A percentile compares a stretch with the other conserved stretches of the same genome.
These are phyloP conservation scores for Leccinum fibrillosum DNA, from an alignment of 768 basidiomycete species.

Conservation along the genomic window DNA sequence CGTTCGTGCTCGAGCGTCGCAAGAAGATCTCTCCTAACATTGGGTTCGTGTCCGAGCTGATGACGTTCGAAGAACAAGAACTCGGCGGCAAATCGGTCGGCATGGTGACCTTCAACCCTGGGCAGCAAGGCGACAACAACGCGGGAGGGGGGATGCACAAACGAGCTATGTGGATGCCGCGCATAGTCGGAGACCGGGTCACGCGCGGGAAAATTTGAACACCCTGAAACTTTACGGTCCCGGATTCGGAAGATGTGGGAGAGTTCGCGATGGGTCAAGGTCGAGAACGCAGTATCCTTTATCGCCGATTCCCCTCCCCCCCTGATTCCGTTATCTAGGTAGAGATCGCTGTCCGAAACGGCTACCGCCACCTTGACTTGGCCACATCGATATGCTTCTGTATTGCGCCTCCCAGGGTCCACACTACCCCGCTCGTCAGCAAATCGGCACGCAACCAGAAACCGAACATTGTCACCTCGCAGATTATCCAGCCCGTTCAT, in stretches of 20 bases:
- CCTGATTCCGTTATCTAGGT: constrained; percentile 42
- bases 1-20: constrained; percentile 87
- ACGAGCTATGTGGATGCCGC: constrained; percentile 42
- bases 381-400: constrained; percentile 77
- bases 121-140: constrained; percentile 9
- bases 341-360: constrained; percentile 67
- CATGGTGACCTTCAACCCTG: constrained; percentile 17
- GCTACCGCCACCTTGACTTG: constrained; percentile 84
- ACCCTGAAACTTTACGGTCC: constrained; percentile 25
- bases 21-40: constrained; percentile 97
- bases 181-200: constrained; percentile 53
- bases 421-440: constrained; percentile 42
- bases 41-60: constrained; percentile 94
- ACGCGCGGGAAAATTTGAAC: constrained; percentile 68
- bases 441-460: neutral
- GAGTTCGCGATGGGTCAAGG: constrained; percentile 62
- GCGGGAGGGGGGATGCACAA: constrained; percentile 22
- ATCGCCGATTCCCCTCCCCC: neutral
- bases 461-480: constrained; percentile 46
- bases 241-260: constrained; percentile 25
- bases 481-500: constrained; percentile 91
- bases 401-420: constrained; percentile 66
- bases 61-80: constrained; percentile 90
- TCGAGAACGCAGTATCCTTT: constrained; percentile 57
- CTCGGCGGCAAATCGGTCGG: constrained; percentile 54